Percentiles rank a stretch among this genome's conserved stretches.
These are phyloP conservation scores for Lepidium didymum DNA, from an alignment of 345 rosid genomes.

Conservation along the genomic window DNA sequence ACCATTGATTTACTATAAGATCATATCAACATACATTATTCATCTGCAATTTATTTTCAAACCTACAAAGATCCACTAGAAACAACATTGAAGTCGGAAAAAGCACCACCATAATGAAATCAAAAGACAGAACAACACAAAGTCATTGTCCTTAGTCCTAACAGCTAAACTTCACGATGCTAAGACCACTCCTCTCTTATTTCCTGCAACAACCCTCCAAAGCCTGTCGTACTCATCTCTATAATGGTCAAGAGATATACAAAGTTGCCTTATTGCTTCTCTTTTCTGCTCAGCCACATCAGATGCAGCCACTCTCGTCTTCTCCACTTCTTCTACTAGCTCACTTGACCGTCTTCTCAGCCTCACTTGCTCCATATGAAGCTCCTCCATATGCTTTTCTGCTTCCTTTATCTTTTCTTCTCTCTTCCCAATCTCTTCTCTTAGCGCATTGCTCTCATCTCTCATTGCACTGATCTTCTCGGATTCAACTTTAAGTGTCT, in stretches of 20 bases:
- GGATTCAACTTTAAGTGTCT: constrained; percentile 30
- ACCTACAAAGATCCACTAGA: neutral
- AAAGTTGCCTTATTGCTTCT: constrained; percentile 68
- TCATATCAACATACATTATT: constrained; percentile 9
- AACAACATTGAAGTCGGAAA: neutral
- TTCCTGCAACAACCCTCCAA: constrained; percentile 38
- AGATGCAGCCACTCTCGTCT: constrained; percentile 29
- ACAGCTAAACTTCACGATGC: neutral
- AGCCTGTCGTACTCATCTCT: constrained; percentile 40
- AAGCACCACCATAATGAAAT: neutral
- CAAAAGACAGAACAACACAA: neutral
- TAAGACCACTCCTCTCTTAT: constrained; percentile 15
- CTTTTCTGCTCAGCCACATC: constrained; percentile 66
- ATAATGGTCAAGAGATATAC: constrained; percentile 63
- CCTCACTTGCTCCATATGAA: constrained; percentile 45
- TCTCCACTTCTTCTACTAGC: constrained; percentile 45
- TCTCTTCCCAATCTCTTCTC: constrained; percentile 30
- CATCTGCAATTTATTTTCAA: neutral
- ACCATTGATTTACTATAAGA: neutral
- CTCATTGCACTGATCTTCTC: constrained; percentile 34
- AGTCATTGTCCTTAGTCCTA: neutral
- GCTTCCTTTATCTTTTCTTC: constrained; percentile 36
- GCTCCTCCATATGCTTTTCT: constrained; percentile 41
- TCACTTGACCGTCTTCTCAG: constrained; percentile 38
- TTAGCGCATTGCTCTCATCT: constrained; percentile 34